Percentiles rank a stretch among this genome's conserved stretches.
Conservation (phyloP, 805 yeast genomes). For the Huiozyma sinensis region DNA sequence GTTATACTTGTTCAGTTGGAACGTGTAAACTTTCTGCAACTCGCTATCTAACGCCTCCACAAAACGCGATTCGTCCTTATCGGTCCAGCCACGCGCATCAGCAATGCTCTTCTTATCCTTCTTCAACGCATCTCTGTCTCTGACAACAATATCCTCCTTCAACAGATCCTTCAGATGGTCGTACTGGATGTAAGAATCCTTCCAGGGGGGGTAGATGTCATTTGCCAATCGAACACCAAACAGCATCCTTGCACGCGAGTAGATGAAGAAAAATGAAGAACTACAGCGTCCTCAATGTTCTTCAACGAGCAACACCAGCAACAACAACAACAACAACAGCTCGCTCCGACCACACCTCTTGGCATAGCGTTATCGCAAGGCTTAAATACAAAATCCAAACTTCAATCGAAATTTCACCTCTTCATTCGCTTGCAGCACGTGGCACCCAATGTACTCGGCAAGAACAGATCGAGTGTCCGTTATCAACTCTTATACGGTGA, state of each 20-base stretch:
- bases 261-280: not conserved
- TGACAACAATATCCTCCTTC: conserved; percentile 50
- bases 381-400: too few relatives aligned
- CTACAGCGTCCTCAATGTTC: not conserved
- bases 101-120: not conserved
- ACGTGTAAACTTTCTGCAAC: conserved; percentile 65
- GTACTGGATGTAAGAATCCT: conserved; percentile 56
- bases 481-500: too few relatives aligned
- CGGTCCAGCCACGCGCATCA: conserved; percentile 43
- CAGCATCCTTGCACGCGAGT: conserved; percentile 40
- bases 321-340: too few relatives aligned
- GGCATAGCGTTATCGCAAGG: too few relatives aligned
- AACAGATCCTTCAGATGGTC: conserved; percentile 53
- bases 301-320: too few relatives aligned
- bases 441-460: too few relatives aligned
- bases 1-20: conserved; percentile 58
- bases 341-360: too few relatives aligned
- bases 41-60: conserved; percentile 58
- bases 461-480: too few relatives aligned
- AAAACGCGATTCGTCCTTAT: conserved; percentile 59
- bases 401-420: too few relatives aligned
- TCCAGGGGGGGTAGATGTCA: conserved; percentile 87
- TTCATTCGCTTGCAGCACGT: too few relatives aligned
- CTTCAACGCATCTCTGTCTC: conserved; percentile 2
- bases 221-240: conserved; percentile 75